Evolutionary conservation across 306 rosid species (phyloP).

Genomic region (Phaseolus lunatus): DNA sequence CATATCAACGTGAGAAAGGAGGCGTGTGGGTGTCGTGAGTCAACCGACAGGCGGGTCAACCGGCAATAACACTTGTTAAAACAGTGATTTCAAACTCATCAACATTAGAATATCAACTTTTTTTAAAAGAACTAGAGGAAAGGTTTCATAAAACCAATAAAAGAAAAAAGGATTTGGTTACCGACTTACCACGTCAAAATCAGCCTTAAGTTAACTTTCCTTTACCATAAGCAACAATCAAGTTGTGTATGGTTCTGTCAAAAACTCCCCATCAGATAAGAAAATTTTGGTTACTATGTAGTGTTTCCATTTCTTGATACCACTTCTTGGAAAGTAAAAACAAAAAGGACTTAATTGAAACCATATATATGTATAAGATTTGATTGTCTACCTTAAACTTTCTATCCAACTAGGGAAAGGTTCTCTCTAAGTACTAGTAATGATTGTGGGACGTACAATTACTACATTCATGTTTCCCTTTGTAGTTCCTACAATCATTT

Average conservation of each 20-base stretch:
- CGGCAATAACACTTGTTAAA: no score
- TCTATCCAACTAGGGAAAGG: slow-evolving; percentile 94
- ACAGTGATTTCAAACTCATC: no score
- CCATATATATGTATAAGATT: background rate
- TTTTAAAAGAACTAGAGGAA: no score
- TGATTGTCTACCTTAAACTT: slow-evolving; percentile 63
- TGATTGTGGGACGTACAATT: slow-evolving; percentile 69
- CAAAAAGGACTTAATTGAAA: background rate
- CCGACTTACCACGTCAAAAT: slow-evolving; percentile 63
- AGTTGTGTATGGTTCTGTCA: slow-evolving; percentile 71
- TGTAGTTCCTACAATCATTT: slow-evolving; percentile 59
- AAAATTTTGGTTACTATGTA: background rate
- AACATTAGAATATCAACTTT: no score
- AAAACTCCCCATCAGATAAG: background rate
- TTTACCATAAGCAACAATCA: slow-evolving; percentile 69
- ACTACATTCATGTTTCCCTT: slow-evolving; percentile 57
- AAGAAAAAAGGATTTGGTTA: background rate
- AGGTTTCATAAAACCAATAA: background rate
- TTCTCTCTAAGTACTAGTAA: slow-evolving; percentile 76
- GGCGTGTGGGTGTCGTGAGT: no score
- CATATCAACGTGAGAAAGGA: no score
- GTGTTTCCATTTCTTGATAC: background rate
- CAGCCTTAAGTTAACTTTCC: slow-evolving; percentile 59
- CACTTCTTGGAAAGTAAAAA: background rate
- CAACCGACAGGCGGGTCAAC: no score